Percentiles rank a stretch among this genome's conserved stretches.
phyloP scores from a whole-genome alignment of 495 filamentous ascomycete genomes.

The Bacidia gigantensis region DNA sequence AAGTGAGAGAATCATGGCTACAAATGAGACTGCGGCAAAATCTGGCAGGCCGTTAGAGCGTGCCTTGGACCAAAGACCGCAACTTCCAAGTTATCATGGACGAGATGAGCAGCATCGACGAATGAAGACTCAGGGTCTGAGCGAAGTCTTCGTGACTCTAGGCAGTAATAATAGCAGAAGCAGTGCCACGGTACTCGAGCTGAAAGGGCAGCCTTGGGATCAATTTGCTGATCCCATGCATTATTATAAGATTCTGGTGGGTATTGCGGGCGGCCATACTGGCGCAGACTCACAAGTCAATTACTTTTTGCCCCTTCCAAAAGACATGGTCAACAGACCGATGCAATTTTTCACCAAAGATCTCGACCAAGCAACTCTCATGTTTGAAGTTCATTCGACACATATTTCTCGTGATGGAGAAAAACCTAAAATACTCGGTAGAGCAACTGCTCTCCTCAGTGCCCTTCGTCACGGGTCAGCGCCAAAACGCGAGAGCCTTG shows the following conservation, averaged over 20 bases:
- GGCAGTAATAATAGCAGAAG: constrained; percentile 7
- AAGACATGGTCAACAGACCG: constrained; percentile 7
- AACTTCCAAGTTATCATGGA: background rate
- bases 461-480: constrained; percentile 10
- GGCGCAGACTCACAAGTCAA: no score
- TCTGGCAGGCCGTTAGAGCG: background rate
- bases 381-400: constrained; percentile 5
- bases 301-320: no score
- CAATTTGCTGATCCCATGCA: background rate
- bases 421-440: constrained; percentile 11
- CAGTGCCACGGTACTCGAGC: background rate
- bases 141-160: constrained; percentile 4
- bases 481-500: constrained; percentile 21
- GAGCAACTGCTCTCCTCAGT: constrained; percentile 15
- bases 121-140: background rate
- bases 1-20: background rate
- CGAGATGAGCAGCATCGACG: background rate
- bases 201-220: background rate
- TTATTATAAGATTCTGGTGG: background rate
- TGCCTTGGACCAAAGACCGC: background rate
- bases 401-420: background rate
- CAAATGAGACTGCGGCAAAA: background rate
- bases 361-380: background rate
- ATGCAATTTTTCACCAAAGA: constrained; percentile 1
- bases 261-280: background rate